Base-by-base conservation (phyloP, 345 rosid genomes). In the Odontarrhena argentea region DNA sequence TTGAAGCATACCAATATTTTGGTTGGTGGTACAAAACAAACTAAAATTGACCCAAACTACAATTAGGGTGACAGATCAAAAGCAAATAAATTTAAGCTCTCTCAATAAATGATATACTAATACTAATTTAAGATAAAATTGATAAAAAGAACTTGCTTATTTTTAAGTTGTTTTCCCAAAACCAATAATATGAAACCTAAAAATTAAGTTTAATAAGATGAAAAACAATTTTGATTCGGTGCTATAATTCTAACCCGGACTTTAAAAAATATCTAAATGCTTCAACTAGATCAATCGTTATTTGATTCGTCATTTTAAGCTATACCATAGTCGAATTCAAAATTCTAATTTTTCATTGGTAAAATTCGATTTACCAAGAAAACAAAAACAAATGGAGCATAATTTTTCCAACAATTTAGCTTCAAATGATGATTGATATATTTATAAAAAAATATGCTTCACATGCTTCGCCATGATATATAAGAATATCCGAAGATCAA, bases 391-490 rank as follows among this genome's bases (percentile, higher is more conserved):
- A 40, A 6, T 44, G 13, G 52, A 43, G 52, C 52, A 9, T 15
- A 3, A 3, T 0, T 8, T 9, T 12, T 35, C 4, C 6, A 45
- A 18, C 26, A 45, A 4, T 45, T 1, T 9, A 40, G 15, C 40
- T 54, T 30, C 66, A 59, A 10, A 10, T 7, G 28, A 54, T 35
- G 14, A 18, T 54, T 44, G 52, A 18, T 54, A n/a, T 2, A 0
- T 50, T 49, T 40, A 13, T 7, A n/a, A 8, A 53, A 15, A 68
- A 45, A 15, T 0, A 28, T 55, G 70, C 46, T 22, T 71, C 76
- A 40, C 76, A 71, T 40, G 42, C 2, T 49, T 47, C 40, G 38
- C 43, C 65, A 72, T 28, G 32, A 49, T 41, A 56, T 58, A 42
- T 57, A 51, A 73, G 44, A 59, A 44, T 8, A 50, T 18, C 49